Conservation (phyloP, 2,329 filamentous ascomycete genomes). For the Calonectria hawksworthii region DNA sequence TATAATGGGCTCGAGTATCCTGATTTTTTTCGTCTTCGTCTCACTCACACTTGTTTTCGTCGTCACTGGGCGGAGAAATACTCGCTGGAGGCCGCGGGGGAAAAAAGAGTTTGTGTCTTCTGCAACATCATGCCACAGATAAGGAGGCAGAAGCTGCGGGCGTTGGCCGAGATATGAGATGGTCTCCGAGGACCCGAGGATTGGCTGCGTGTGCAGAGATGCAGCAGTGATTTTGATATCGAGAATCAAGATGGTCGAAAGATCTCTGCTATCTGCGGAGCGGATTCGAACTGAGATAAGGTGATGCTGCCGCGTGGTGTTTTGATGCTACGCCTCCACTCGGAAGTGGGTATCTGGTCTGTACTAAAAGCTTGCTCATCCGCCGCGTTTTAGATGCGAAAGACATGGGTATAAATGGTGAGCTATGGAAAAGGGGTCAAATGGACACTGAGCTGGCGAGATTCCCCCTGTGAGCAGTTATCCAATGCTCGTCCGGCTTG, state of each 20-base stretch:
- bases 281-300: not conserved
- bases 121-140: not conserved
- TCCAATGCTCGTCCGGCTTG: not conserved
- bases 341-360: not conserved
- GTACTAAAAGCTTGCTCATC: not conserved
- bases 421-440: not conserved
- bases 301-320: not conserved
- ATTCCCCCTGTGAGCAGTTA: not conserved
- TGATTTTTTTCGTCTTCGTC: no score
- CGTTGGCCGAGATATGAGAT: not conserved
- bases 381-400: not conserved
- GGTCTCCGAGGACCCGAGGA: not conserved
- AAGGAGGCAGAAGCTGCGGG: not conserved
- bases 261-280: not conserved
- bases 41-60: not conserved
- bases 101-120: not conserved
- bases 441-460: not conserved
- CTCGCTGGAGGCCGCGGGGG: not conserved
- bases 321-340: not conserved
- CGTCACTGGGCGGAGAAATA: not conserved
- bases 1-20: not conserved
- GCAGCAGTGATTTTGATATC: not conserved
- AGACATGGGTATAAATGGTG: not conserved
- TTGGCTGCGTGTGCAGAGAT: not conserved
- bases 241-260: not conserved